A percentile compares a stretch with the other conserved stretches of the same genome.
These are phyloP conservation scores for Cenococcum geophilum DNA, from an alignment of 495 filamentous ascomycete species.

Conservation along the genomic window DNA sequence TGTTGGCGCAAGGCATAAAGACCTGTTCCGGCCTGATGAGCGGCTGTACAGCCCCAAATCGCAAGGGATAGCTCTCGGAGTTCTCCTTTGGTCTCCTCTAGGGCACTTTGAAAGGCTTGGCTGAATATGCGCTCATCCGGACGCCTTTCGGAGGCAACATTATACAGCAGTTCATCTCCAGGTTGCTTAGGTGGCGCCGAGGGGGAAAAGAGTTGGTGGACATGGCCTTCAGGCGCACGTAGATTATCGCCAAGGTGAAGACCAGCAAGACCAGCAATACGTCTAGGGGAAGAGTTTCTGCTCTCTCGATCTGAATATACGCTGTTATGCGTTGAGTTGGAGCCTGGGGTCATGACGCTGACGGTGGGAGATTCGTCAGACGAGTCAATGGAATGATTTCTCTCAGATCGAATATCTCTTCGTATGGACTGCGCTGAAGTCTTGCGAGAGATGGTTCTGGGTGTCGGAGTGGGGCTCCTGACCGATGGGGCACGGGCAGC, in stretches of 20 bases:
- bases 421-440: constrained; percentile 15
- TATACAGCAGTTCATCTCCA: constrained; percentile 21
- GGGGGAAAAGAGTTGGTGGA: constrained; percentile 11
- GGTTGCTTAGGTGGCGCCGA: constrained; percentile 12
- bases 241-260: constrained; percentile 1
- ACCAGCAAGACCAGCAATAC: constrained; percentile 10
- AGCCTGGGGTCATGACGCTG: constrained; percentile 19
- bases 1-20: constrained; percentile 15
- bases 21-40: constrained; percentile 16
- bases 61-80: constrained; percentile 22
- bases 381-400: neutral
- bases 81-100: constrained; percentile 17
- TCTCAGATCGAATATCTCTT: constrained; percentile 8
- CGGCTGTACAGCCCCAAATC: constrained; percentile 18
- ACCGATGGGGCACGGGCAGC: constrained; percentile 6
- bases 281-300: constrained; percentile 12
- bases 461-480: constrained; percentile 8
- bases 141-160: constrained; percentile 8
- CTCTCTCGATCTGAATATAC: constrained; percentile 15
- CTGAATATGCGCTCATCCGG: constrained; percentile 13
- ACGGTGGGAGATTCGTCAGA: constrained; percentile 11
- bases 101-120: constrained; percentile 8
- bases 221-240: constrained; percentile 1
- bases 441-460: constrained; percentile 6
- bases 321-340: constrained; percentile 12